These are phyloP conservation scores for Aristolochia californica DNA, from an alignment of 164 flowering plant species.

Conservation along the genomic window DNA sequence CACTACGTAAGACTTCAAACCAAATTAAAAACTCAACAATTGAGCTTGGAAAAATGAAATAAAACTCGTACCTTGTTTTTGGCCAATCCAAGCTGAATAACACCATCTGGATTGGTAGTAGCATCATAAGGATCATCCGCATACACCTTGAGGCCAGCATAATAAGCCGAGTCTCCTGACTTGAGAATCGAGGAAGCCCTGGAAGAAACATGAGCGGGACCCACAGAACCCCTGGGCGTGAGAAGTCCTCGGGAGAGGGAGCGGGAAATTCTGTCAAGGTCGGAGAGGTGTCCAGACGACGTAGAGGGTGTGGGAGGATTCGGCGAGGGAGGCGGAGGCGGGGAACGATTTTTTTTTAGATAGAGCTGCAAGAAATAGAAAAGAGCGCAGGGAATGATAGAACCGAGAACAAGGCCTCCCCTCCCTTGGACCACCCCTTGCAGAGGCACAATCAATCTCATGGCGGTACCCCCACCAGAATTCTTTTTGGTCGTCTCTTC, in stretches of 20 bases:
- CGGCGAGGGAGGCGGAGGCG: slow-evolving; percentile 24
- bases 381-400: slow-evolving; percentile 86
- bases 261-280: slow-evolving; percentile 25
- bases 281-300: slow-evolving; percentile 25
- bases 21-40: background rate
- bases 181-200: slow-evolving; percentile 46
- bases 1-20: slow-evolving; percentile 2
- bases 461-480: slow-evolving; percentile 41
- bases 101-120: slow-evolving; percentile 54
- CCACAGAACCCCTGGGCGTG: slow-evolving; percentile 43
- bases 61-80: slow-evolving; percentile 50
- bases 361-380: slow-evolving; percentile 83
- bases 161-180: slow-evolving; percentile 35
- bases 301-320: slow-evolving; percentile 11
- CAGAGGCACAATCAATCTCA: slow-evolving; percentile 88
- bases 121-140: slow-evolving; percentile 56
- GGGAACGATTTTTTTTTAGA: slow-evolving; percentile 46
- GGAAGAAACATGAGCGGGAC: slow-evolving; percentile 44
- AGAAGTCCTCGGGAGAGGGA: slow-evolving; percentile 48
- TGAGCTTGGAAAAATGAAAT: too few species aligned
- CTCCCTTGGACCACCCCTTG: slow-evolving; percentile 90
- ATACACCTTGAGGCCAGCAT: slow-evolving; percentile 38
- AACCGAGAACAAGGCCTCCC: slow-evolving; percentile 81
- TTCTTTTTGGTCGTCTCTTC: background rate
- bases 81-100: slow-evolving; percentile 73